phyloP scores from a whole-genome alignment of 1,139 yeast genomes.

The Yamadazyma kanchanaburiensis region DNA sequence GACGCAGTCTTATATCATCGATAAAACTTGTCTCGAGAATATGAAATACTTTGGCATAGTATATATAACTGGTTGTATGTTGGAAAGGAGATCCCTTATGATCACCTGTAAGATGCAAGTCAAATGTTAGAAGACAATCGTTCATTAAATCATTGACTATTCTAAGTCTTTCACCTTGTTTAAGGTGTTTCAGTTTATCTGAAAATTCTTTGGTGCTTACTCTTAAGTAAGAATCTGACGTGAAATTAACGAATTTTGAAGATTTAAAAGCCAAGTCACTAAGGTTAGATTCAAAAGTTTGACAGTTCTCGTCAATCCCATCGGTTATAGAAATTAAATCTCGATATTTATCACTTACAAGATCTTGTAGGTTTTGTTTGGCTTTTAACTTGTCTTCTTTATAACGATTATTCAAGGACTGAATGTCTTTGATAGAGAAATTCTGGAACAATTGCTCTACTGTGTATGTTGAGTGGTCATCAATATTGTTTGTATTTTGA shows the following conservation, averaged over 20 bases:
- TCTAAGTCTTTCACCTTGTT: conserved; percentile 1
- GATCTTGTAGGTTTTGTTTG: conserved; percentile 44
- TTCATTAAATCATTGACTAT: conserved; percentile 9
- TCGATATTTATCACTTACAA: conserved; percentile 66
- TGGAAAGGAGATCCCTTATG: conserved; percentile 9
- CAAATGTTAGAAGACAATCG: conserved; percentile 13
- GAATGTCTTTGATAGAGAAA: conserved; percentile 32
- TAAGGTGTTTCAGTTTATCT: conserved; percentile 1
- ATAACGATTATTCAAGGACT: conserved; percentile 28
- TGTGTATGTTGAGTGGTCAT: conserved; percentile 7
- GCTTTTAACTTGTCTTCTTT: conserved; percentile 17
- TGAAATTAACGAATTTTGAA: conserved; percentile 28
- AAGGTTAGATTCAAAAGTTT: conserved; percentile 23
- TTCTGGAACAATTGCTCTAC: conserved; percentile 38
- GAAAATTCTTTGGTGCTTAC: conserved; percentile 7
- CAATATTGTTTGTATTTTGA: background rate
- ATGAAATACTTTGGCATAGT: conserved; percentile 34
- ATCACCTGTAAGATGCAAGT: conserved; percentile 10
- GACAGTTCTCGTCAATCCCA: conserved; percentile 47
- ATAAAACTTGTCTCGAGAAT: conserved; percentile 26
- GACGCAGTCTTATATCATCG: conserved; percentile 17
- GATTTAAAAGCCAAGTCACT: conserved; percentile 32
- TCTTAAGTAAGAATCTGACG: conserved; percentile 14
- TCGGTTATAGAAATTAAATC: conserved; percentile 70
- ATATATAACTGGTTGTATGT: conserved; percentile 29